These are phyloP conservation scores for Aspergillus flavus DNA, from an alignment of 2,329 filamentous ascomycete species.

Conservation along the genomic window DNA sequence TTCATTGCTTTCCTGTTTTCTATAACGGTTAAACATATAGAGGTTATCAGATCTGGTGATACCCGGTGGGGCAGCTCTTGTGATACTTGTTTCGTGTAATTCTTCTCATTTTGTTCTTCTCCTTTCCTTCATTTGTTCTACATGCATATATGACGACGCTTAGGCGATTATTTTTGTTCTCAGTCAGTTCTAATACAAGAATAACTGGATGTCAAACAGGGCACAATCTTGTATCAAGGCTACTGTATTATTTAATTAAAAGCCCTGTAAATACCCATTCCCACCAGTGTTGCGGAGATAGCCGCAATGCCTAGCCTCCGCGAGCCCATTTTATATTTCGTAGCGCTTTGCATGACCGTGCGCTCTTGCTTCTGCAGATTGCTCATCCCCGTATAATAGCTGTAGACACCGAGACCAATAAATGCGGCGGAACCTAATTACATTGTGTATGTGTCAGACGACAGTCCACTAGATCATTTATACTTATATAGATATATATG, in stretches of 20 bases:
- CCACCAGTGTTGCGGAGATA: conserved; percentile 69
- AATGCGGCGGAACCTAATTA: conserved; percentile 71
- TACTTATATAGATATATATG: not conserved
- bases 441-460: conserved; percentile 11
- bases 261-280: conserved; percentile 70
- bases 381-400: conserved; percentile 72
- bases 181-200: not conserved
- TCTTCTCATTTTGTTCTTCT: conserved; percentile 10
- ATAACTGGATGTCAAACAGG: not conserved
- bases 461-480: not conserved
- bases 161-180: not conserved
- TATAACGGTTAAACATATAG: conserved; percentile 35
- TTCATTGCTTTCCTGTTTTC: conserved; percentile 14
- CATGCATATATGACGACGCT: not conserved
- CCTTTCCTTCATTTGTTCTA: conserved; percentile 2
- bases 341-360: conserved; percentile 67
- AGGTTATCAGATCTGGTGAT: conserved; percentile 38
- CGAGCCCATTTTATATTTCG: conserved; percentile 72
- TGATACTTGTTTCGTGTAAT: conserved; percentile 19
- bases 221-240: not conserved
- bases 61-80: conserved; percentile 38
- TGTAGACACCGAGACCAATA: conserved; percentile 74
- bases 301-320: conserved; percentile 67
- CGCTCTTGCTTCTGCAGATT: conserved; percentile 68
- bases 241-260: conserved; percentile 52